phyloP scores from a whole-genome alignment of 2,329 filamentous ascomycete genomes.

The Chrysosporium keratinophilum region DNA sequence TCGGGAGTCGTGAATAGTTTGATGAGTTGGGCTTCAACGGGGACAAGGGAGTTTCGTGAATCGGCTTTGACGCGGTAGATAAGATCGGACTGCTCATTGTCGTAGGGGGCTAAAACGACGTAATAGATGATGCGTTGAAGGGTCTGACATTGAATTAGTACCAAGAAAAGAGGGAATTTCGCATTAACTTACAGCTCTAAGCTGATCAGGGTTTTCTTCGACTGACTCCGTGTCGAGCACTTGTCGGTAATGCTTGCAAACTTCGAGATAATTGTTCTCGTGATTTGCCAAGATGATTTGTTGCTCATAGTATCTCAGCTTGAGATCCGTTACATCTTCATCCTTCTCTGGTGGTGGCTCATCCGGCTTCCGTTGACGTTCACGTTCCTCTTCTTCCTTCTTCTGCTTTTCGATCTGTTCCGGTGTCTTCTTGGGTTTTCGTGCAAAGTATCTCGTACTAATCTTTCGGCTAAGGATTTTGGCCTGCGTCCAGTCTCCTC shows the following conservation, averaged over 20 bases:
- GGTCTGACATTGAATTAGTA: conserved; percentile 44
- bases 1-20: conserved; percentile 93
- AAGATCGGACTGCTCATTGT: conserved; percentile 97
- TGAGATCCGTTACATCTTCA: conserved; percentile 91
- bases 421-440: conserved; percentile 80
- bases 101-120: conserved; percentile 87
- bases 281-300: conserved; percentile 94
- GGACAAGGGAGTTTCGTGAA: conserved; percentile 64
- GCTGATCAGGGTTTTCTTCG: conserved; percentile 75
- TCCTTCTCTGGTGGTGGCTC: conserved; percentile 62
- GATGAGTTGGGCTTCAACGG: conserved; percentile 72
- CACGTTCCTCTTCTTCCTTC: conserved; percentile 66
- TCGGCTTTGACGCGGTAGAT: conserved; percentile 87
- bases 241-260: conserved; percentile 95
- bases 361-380: conserved; percentile 68
- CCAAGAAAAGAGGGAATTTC: conserved; percentile 16
- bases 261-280: conserved; percentile 92
- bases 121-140: conserved; percentile 96
- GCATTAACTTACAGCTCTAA: conserved; percentile 64
- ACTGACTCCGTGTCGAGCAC: conserved; percentile 94
- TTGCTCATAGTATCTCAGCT: conserved; percentile 93
- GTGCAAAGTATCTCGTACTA: conserved; percentile 80
- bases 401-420: conserved; percentile 85
- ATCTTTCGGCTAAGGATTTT: conserved; percentile 93
- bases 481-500: conserved; percentile 90